Conservation (phyloP, 208 protist genomes). For the Crithidia thermophila region DNA sequence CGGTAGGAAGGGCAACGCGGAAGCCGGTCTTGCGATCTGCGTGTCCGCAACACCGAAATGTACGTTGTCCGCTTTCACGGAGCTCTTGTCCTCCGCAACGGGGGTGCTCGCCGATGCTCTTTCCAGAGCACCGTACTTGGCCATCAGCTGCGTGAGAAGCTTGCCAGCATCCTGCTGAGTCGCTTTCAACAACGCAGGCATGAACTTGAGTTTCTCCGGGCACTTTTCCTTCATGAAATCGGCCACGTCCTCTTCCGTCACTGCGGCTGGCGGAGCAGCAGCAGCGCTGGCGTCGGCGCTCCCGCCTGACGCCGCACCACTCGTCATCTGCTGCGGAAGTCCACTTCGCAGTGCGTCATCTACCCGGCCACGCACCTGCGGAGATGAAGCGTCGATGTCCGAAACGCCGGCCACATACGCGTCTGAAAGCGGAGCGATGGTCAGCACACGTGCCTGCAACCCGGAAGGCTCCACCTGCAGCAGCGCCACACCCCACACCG, state of each 20-base stretch:
- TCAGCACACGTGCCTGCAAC: slow-evolving; percentile 34
- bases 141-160: slow-evolving; percentile 46
- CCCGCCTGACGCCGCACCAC: neutral
- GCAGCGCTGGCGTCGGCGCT: neutral
- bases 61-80: too few relatives aligned
- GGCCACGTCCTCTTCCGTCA: slow-evolving; percentile 29
- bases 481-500: slow-evolving; percentile 32
- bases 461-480: slow-evolving; percentile 30
- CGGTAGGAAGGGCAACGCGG: neutral
- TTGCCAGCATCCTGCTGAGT: slow-evolving; percentile 38
- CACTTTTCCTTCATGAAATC: slow-evolving; percentile 54
- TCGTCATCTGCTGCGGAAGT: neutral
- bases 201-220: slow-evolving; percentile 64
- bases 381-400: too few relatives aligned
- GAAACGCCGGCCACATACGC: neutral
- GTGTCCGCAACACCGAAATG: too few relatives aligned
- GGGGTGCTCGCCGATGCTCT: neutral
- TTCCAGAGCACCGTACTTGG: slow-evolving; percentile 58
- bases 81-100: neutral
- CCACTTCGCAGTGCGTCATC: neutral
- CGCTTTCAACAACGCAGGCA: slow-evolving; percentile 51
- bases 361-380: neutral
- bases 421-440: slow-evolving; percentile 26
- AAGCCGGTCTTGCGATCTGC: neutral
- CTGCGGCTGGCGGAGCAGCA: neutral